Base-by-base conservation (phyloP, 2,329 filamentous ascomycete genomes). In the Passalora sequoiae region DNA sequence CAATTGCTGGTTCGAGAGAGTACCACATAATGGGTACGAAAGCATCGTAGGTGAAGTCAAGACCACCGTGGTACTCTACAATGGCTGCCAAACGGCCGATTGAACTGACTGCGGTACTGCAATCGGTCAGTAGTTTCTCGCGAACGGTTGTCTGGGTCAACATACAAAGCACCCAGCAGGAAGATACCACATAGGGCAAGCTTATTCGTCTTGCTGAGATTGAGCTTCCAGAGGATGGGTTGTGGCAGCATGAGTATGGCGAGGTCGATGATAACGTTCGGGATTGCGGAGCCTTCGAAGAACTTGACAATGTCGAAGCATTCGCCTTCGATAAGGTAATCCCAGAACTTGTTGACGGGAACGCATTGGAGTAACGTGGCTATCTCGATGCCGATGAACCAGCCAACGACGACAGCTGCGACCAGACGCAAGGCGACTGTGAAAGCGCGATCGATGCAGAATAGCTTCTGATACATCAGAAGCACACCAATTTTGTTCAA, bases 401-500 rank as follows among this genome's bases (percentile, higher is more conserved):
- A 52, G 6, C 30, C 37, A 12, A 44, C 20, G 19, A 52, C 47
- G 16, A 52, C 32, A 10, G n/a, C 37, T 6, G 27, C 43, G 5
- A 50, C 29, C 6, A 47, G 21, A 13, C 38, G 40, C 20, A 46
- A 21, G 4, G 36, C 31, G 4, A 40, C 32, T 4, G 24, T 25
- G 5, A 47, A 40, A 9, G 16, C 41, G 6, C 40, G 28, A 10
- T 50, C 38, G n/a, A 50, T 33, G 10, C 43, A 37, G 38, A 55
- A 53, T 6, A 55, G 31, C 15, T 50, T 42, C 3, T 46, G 40
- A 22, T 55, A 55, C 28, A 53, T 42, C 8, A 47, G 24, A 10
- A 55, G 43, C 6, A 55, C 49, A 8, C 38, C 41, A 2, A 50
- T 17, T 20, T 55, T 55, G 36, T 33, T 47, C 20, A 53, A 28